A percentile compares a stretch with the other conserved stretches of the same genome.
Evolutionary conservation across 1,284 basidiomycete genomes (phyloP).

Genomic region (Puccinia polysora): DNA sequence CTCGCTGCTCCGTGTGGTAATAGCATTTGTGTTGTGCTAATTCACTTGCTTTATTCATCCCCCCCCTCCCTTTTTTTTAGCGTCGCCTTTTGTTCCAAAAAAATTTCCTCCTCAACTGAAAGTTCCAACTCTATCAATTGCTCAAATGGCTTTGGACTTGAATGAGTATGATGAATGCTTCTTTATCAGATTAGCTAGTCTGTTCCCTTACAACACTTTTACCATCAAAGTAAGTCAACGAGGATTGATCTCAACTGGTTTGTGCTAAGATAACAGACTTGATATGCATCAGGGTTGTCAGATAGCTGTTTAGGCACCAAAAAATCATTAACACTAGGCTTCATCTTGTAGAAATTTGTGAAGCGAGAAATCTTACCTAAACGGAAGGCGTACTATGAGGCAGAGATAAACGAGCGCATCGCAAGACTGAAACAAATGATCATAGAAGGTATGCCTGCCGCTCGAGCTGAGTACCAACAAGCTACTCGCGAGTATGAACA

Average conservation of each 20-base stretch:
- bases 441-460: slow-evolving; percentile 50
- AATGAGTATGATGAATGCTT: slow-evolving; percentile 88
- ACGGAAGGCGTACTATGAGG: slow-evolving; percentile 62
- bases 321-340: background rate
- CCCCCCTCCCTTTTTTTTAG: slow-evolving; percentile 2
- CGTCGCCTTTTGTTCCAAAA: slow-evolving; percentile 43
- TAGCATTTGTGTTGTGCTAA: too few species aligned
- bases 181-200: slow-evolving; percentile 75
- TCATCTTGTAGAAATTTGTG: slow-evolving; percentile 65
- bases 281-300: background rate
- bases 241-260: too few species aligned
- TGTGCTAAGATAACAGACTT: too few species aligned
- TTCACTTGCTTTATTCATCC: background rate
- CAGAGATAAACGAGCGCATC: slow-evolving; percentile 64
- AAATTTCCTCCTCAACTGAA: slow-evolving; percentile 83
- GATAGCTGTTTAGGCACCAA: background rate
- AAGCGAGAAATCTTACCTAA: slow-evolving; percentile 70
- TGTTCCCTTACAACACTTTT: slow-evolving; percentile 90
- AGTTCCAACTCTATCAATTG: slow-evolving; percentile 66
- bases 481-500: slow-evolving; percentile 34
- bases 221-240: slow-evolving; percentile 51
- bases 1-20: background rate
- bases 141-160: slow-evolving; percentile 71
- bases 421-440: slow-evolving; percentile 61
- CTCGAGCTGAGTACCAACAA: slow-evolving; percentile 43